These are phyloP conservation scores for Tubosaeta sp. DNA, from an alignment of 768 basidiomycete species.

Conservation along the genomic window DNA sequence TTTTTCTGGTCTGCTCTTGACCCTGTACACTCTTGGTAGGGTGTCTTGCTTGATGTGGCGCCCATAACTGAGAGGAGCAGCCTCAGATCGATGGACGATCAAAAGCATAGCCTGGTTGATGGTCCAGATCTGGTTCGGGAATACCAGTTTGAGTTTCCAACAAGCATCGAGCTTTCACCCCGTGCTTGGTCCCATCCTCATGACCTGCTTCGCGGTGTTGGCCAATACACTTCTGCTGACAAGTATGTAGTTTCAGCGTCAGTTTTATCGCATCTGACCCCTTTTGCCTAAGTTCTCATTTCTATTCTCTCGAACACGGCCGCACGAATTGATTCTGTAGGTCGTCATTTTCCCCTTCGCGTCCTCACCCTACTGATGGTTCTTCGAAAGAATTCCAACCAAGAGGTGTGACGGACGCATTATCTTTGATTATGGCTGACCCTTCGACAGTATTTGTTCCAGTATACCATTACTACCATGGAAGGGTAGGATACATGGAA, in stretches of 20 bases:
- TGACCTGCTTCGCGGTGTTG: constrained; percentile 75
- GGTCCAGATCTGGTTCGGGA: constrained; percentile 86
- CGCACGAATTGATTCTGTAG: constrained; percentile 62
- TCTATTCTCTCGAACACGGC: constrained; percentile 91
- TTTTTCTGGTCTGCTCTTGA: constrained; percentile 72
- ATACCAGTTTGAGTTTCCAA: constrained; percentile 57
- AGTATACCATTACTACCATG: constrained; percentile 80
- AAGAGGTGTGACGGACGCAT: constrained; percentile 41
- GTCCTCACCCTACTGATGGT: neutral
- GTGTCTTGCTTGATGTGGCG: neutral
- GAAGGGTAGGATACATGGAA: constrained; percentile 56
- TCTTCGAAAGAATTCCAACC: constrained; percentile 47
- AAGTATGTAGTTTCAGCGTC: constrained; percentile 43
- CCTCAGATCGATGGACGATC: constrained; percentile 24
- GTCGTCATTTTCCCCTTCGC: constrained; percentile 13
- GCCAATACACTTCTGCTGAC: constrained; percentile 77
- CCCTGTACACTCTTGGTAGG: constrained; percentile 49
- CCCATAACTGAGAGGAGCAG: constrained; percentile 30
- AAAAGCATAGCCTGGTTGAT: constrained; percentile 75
- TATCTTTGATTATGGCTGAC: constrained; percentile 12
- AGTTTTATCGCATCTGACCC: constrained; percentile 2
- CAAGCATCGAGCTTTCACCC: constrained; percentile 60
- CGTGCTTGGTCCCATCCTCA: constrained; percentile 71
- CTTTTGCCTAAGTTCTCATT: constrained; percentile 51
- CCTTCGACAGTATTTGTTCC: constrained; percentile 70